Base-by-base conservation (phyloP, 371 early-diverging fungal species). In the Mucor lusitanicus region DNA sequence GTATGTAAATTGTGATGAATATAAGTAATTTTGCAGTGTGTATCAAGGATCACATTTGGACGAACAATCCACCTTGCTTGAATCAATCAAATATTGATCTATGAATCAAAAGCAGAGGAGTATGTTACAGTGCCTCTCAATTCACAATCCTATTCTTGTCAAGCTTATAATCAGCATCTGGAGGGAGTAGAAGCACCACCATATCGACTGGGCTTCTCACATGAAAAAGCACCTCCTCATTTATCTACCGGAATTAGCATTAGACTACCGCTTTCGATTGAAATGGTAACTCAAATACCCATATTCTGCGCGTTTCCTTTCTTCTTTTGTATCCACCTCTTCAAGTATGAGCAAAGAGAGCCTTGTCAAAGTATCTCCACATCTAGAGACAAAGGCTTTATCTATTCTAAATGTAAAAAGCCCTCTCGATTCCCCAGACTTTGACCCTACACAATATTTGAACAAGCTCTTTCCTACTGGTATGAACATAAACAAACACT, bases 401-500 rank as follows among this genome's bases (percentile, higher is more conserved):
- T 72, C 69, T 66, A 86, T 87, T 50, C 63, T 85, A 1, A 78
- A 81, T 23, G 83, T 74, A 37, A 79, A 81, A 64, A 91, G 88
- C 59, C 89, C 91, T 2, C 75, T 94, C 7, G 92, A 94, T 75
- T 79, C 86, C 7, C 81, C 82, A 39, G 90, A 90, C 30, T 93
- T 96, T 66, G 87, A 90, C 62, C 82, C 91, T 1, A 83, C 86
- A 6, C 85, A 87, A 48, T 92, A 91, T 75, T 83, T 97, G 70
- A 94, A 95, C 74, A 77, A 78, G 12, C 80, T 95, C 54, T 94
- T 97, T 75, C 95, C 96, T 1, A 86, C 85, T 76, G 90, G 91
- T 87, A 80, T 59, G 9, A 15, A 42, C 6, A 44, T 59, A 17
- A 17, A 19, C 4, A 19, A 8, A 46, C 21, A 46, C 21, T 19